These are phyloP conservation scores for Coemansia erecta DNA, from an alignment of 192 early-diverging fungal species.

Conservation along the genomic window DNA sequence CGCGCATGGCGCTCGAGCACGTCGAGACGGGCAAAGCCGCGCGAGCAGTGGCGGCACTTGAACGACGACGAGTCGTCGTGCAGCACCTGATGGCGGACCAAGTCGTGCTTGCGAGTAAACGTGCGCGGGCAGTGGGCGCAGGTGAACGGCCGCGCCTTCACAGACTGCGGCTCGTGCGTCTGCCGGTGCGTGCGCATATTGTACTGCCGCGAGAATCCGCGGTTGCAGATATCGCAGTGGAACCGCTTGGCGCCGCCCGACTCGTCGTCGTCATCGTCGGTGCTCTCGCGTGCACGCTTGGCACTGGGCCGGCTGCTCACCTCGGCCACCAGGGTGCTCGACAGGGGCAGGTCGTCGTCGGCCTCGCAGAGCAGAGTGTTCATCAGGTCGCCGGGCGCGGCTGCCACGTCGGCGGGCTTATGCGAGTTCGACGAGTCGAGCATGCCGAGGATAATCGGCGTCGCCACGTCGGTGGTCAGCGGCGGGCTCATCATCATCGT, in stretches of 20 bases:
- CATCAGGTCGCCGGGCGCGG: slow-evolving; percentile 23
- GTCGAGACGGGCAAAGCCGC: slow-evolving; percentile 56
- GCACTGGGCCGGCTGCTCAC: background rate
- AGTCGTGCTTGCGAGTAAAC: slow-evolving; percentile 82
- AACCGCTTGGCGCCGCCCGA: slow-evolving; percentile 13
- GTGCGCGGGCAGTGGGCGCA: slow-evolving; percentile 61
- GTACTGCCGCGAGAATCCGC: slow-evolving; percentile 76
- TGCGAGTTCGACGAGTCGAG: background rate
- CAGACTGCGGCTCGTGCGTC: slow-evolving; percentile 63
- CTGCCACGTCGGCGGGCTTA: slow-evolving; percentile 3
- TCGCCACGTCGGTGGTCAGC: background rate
- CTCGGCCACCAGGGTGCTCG: slow-evolving; percentile 1
- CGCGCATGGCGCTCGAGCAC: slow-evolving; percentile 52
- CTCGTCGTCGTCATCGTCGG: slow-evolving; percentile 4
- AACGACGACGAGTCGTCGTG: slow-evolving; percentile 55
- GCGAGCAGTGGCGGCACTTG: slow-evolving; percentile 56
- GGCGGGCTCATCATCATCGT: background rate
- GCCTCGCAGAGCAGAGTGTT: slow-evolving; percentile 3
- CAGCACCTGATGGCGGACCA: slow-evolving; percentile 64
- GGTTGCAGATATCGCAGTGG: slow-evolving; percentile 63
- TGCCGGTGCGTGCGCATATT: slow-evolving; percentile 80
- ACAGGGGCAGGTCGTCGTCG: slow-evolving; percentile 4
- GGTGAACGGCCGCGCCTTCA: slow-evolving; percentile 54
- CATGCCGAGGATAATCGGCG: slow-evolving; percentile 6
- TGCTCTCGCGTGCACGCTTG: slow-evolving; percentile 4